Evolutionary conservation across 331 rosid genomes (phyloP).

Genomic region (Spiraea crenata): DNA sequence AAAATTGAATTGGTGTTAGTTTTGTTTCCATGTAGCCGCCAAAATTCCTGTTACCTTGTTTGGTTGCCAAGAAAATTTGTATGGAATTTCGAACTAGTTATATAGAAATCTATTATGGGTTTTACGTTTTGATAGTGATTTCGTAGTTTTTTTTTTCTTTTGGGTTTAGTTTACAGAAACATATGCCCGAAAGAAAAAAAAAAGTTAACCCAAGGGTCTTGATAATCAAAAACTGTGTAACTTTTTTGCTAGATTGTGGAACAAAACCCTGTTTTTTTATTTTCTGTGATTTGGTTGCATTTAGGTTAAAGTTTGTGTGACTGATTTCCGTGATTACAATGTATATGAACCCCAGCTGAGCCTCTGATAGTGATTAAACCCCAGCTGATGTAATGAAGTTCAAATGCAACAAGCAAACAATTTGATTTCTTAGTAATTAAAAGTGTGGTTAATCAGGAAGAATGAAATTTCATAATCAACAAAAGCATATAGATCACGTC

Average conservation of each 20-base stretch:
- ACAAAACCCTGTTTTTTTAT: too few relatives aligned
- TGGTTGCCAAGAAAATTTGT: slow-evolving; percentile 11
- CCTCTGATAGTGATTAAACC: neutral
- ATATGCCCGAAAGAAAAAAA: neutral
- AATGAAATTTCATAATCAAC: slow-evolving; percentile 1
- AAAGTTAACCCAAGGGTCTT: neutral
- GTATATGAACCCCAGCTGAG: neutral
- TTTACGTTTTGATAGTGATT: neutral
- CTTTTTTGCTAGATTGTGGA: neutral
- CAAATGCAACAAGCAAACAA: neutral
- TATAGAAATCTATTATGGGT: neutral
- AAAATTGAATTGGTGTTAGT: neutral
- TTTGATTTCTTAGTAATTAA: neutral
- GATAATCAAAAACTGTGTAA: neutral
- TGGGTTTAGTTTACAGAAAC: neutral
- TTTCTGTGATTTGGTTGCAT: neutral
- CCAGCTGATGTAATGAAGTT: neutral
- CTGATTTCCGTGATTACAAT: neutral
- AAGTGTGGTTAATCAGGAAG: neutral
- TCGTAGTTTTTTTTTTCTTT: neutral
- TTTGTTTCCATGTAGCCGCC: neutral
- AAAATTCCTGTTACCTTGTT: neutral
- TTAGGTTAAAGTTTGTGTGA: neutral
- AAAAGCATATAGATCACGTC: neutral
- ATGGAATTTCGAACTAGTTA: neutral